Evolutionary conservation across 352 stramenopile genomes (phyloP).

Genomic region (Pythium biforme): DNA sequence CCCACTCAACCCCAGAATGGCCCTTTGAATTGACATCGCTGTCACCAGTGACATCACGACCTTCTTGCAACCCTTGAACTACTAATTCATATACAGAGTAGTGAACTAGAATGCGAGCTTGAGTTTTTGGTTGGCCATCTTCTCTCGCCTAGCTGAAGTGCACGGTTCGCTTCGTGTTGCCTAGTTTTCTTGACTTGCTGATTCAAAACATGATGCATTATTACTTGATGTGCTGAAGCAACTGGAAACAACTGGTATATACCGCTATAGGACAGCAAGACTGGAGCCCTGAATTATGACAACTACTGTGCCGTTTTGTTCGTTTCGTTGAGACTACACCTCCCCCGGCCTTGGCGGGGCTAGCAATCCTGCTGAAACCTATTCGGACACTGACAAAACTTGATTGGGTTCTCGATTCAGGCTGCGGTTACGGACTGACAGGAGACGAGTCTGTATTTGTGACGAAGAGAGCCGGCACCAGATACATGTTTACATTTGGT

Average conservation of each 20-base stretch:
- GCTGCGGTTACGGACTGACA: conserved; percentile 2
- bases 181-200: too few relatives aligned
- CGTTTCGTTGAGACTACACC: neutral
- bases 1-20: neutral
- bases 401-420: conserved; percentile 5
- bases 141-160: too few relatives aligned
- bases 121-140: too few relatives aligned
- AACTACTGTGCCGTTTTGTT: too few relatives aligned
- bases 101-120: too few relatives aligned
- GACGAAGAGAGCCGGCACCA: neutral
- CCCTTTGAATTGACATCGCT: neutral
- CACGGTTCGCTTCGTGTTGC: too few relatives aligned
- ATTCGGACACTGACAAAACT: conserved; percentile 7
- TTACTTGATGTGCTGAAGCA: too few relatives aligned
- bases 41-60: neutral
- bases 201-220: too few relatives aligned
- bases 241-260: too few relatives aligned
- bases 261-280: too few relatives aligned
- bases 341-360: neutral
- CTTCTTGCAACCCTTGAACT: neutral
- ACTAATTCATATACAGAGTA: neutral
- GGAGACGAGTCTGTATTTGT: neutral
- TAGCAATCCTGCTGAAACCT: conserved; percentile 4
- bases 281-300: too few relatives aligned
- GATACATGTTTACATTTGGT: conserved; percentile 16